These are phyloP conservation scores for Plasmodium chabaudi DNA, from an alignment of 169 alveolate species.

Conservation along the genomic window DNA sequence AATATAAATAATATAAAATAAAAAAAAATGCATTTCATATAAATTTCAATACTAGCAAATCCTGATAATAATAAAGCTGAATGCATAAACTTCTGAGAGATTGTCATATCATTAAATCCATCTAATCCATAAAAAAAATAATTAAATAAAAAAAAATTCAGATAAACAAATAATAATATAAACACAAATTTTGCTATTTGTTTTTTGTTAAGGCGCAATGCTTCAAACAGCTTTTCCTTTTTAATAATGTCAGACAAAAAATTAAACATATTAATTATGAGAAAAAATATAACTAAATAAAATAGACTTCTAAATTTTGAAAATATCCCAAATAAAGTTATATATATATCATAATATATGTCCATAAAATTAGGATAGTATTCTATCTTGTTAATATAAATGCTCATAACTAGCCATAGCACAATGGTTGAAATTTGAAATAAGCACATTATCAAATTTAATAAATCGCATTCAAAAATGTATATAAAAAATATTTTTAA, in stretches of 20 bases:
- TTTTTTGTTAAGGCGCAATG: conserved; percentile 41
- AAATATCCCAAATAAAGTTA: conserved; percentile 24
- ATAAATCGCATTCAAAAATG: conserved; percentile 31
- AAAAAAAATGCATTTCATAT: conserved; percentile 39
- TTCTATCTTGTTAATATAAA: conserved; percentile 44
- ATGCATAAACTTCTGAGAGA: conserved; percentile 31
- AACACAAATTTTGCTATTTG: conserved; percentile 36
- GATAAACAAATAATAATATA: conserved; percentile 37
- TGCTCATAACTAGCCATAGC: conserved; percentile 45
- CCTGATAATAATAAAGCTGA: conserved; percentile 57
- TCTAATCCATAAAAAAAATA: conserved; percentile 70
- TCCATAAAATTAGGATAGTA: conserved; percentile 1
- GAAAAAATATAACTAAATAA: conserved; percentile 38
- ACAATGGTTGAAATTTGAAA: conserved; percentile 14
- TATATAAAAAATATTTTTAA: conserved; percentile 42
- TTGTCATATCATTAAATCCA: conserved; percentile 48
- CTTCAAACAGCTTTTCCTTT: conserved; percentile 54
- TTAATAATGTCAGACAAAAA: conserved; percentile 45
- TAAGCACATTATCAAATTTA: conserved; percentile 33
- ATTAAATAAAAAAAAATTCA: conserved; percentile 51
- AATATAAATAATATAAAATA: conserved; percentile 51
- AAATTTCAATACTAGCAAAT: conserved; percentile 42
- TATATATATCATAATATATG: conserved; percentile 25
- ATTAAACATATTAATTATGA: conserved; percentile 41
- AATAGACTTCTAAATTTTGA: conserved; percentile 35